A percentile compares a stretch with the other conserved stretches of the same genome.
phyloP scores from a whole-genome alignment of 768 basidiomycete species.

The Lenzites betulinus region DNA sequence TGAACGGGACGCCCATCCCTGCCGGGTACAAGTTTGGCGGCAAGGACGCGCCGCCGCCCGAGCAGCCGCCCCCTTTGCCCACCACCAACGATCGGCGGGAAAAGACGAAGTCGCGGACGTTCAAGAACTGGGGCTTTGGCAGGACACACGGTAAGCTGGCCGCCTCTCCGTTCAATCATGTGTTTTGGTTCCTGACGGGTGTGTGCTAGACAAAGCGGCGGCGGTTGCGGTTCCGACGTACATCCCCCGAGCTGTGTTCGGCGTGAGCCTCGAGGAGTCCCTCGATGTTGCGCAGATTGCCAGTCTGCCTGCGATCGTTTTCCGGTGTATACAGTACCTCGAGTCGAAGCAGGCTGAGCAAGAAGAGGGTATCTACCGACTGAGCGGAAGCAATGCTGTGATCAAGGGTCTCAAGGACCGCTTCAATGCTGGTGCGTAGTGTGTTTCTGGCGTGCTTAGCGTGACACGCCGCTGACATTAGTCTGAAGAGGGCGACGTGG shows the following conservation, averaged over 20 bases:
- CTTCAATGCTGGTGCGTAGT: conserved; percentile 78
- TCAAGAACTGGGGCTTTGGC: conserved; percentile 81
- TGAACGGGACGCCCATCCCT: conserved; percentile 84
- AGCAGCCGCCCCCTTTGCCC: conserved; percentile 26
- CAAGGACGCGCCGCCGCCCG: conserved; percentile 56
- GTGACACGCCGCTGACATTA: not conserved
- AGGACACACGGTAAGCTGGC: conserved; percentile 45
- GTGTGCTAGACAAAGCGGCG: conserved; percentile 33
- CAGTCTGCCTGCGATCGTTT: conserved; percentile 90
- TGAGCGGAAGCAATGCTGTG: conserved; percentile 93
- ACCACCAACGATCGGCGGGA: conserved; percentile 70
- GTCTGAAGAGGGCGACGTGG: conserved; percentile 87
- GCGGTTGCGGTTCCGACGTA: conserved; percentile 36
- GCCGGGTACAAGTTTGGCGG: conserved; percentile 88
- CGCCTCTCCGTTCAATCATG: not conserved
- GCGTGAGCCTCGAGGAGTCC: conserved; percentile 83
- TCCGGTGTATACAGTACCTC: conserved; percentile 93
- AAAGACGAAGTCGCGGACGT: conserved; percentile 89
- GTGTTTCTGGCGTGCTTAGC: not conserved
- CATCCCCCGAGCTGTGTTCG: conserved; percentile 79
- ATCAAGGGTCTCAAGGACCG: conserved; percentile 92
- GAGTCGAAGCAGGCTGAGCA: conserved; percentile 92
- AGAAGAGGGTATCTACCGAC: conserved; percentile 96
- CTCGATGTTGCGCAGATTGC: conserved; percentile 88
- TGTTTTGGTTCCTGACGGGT: not conserved